These are phyloP conservation scores for Prosopis cineraria DNA, from an alignment of 306 rosid genomes.

Conservation along the genomic window DNA sequence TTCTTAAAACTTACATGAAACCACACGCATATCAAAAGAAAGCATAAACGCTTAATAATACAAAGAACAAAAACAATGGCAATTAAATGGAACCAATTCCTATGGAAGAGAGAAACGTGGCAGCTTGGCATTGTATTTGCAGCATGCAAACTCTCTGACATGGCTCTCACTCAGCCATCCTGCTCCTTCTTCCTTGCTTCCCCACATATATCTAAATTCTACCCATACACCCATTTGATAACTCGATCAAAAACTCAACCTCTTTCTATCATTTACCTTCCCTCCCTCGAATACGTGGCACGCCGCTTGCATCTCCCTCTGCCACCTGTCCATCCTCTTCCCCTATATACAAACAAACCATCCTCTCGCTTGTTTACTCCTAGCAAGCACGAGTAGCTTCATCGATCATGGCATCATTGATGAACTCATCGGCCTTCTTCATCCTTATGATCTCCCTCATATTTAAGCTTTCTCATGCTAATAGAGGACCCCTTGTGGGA, in stretches of 20 bases:
- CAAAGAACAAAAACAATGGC: too few species aligned
- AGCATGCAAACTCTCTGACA: constrained; percentile 11
- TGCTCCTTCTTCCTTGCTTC: not conserved
- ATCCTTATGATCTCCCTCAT: constrained; percentile 22
- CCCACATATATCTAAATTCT: not conserved
- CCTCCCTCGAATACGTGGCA: constrained; percentile 31
- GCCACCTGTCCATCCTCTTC: constrained; percentile 17
- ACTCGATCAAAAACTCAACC: not conserved
- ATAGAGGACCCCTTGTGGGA: constrained; percentile 42
- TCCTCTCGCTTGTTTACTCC: not conserved
- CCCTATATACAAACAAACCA: not conserved
- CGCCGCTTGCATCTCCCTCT: not conserved
- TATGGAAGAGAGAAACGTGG: not conserved
- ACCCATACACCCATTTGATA: not conserved
- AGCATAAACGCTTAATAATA: not conserved
- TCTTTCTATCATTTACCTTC: not conserved
- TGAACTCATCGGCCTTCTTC: constrained; percentile 7
- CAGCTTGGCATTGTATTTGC: not conserved
- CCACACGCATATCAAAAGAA: not conserved
- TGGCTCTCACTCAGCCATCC: not conserved
- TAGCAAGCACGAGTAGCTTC: not conserved
- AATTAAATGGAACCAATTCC: too few species aligned
- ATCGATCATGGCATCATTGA: constrained; percentile 38
- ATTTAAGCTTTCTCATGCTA: constrained; percentile 35
- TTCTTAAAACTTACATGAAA: too few species aligned